These are phyloP conservation scores for Davidsoniella eucalypti DNA, from an alignment of 2,329 filamentous ascomycete species.

Conservation along the genomic window DNA sequence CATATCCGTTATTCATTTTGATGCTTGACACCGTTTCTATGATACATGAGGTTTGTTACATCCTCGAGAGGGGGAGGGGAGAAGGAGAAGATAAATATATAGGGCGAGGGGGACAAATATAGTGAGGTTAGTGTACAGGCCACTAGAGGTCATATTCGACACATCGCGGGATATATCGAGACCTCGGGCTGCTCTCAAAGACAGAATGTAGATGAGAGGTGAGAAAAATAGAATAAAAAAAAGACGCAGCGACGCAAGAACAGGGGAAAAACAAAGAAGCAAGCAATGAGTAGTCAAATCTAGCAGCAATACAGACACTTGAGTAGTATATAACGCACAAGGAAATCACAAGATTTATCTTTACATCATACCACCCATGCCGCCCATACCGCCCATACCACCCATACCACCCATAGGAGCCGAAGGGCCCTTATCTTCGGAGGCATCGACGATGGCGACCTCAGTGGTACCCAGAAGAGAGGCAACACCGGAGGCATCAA, in stretches of 20 bases:
- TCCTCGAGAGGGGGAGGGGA: neutral
- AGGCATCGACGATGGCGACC: slow-evolving; percentile 90
- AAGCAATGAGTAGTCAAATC: neutral
- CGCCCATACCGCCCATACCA: slow-evolving; percentile 47
- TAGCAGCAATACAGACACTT: neutral
- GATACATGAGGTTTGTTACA: slow-evolving; percentile 10
- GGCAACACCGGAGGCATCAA: slow-evolving; percentile 89
- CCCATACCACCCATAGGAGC: slow-evolving; percentile 51
- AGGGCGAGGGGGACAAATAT: neutral
- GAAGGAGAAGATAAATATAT: neutral
- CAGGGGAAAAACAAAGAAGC: slow-evolving; percentile 3
- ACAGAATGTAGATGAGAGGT: neutral
- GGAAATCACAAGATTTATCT: slow-evolving; percentile 13
- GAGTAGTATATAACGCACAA: neutral
- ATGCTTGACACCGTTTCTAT: slow-evolving; percentile 12
- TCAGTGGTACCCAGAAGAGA: slow-evolving; percentile 95
- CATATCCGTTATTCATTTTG: slow-evolving; percentile 9
- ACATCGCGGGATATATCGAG: too few species aligned
- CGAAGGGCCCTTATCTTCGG: slow-evolving; percentile 70
- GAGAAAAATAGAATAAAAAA: slow-evolving; percentile 3
- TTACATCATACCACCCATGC: slow-evolving; percentile 46
- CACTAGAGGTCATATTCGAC: neutral
- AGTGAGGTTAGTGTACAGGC: neutral
- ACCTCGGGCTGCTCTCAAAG: slow-evolving; percentile 4
- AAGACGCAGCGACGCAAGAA: slow-evolving; percentile 3